These are phyloP conservation scores for Pelargonium nanum DNA, from an alignment of 345 rosid species.

Conservation along the genomic window DNA sequence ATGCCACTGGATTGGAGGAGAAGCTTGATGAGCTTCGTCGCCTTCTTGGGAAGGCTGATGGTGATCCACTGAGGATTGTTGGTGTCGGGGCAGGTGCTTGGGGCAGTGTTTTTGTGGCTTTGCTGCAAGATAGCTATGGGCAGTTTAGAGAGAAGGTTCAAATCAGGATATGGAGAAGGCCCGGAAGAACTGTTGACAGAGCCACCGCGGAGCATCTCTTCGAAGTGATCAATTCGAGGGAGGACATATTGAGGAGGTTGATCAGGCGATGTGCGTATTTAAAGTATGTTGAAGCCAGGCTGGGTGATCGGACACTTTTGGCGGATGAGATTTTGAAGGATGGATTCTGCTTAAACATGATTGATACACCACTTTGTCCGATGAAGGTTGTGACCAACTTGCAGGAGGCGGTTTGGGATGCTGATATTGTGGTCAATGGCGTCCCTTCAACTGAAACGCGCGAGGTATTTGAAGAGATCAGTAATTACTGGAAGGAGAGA, in stretches of 20 bases:
- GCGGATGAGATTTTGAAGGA: slow-evolving; percentile 80
- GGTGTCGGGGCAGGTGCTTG: slow-evolving; percentile 84
- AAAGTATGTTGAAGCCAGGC: slow-evolving; percentile 71
- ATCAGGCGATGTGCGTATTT: slow-evolving; percentile 70
- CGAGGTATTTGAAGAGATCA: slow-evolving; percentile 56
- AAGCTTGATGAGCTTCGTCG: slow-evolving; percentile 56
- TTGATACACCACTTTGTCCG: slow-evolving; percentile 70
- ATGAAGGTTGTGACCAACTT: slow-evolving; percentile 69
- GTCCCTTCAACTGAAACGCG: slow-evolving; percentile 68
- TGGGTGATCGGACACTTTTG: slow-evolving; percentile 58
- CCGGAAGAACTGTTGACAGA: slow-evolving; percentile 54
- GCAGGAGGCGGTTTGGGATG: slow-evolving; percentile 86
- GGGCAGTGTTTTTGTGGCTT: slow-evolving; percentile 79
- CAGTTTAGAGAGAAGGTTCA: slow-evolving; percentile 58
- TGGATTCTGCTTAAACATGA: slow-evolving; percentile 81
- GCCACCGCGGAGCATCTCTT: slow-evolving; percentile 68
- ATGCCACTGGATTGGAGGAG: slow-evolving; percentile 45
- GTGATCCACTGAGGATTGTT: slow-evolving; percentile 66
- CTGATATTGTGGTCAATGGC: slow-evolving; percentile 69
- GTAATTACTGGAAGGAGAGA: slow-evolving; percentile 66
- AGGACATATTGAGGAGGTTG: slow-evolving; percentile 62
- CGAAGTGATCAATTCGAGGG: slow-evolving; percentile 76
- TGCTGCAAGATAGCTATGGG: slow-evolving; percentile 65
- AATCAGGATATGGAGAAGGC: slow-evolving; percentile 71
- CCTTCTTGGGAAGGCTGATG: slow-evolving; percentile 41